Conservation (phyloP, 345 rosid species). For the Alliaria petiolata region DNA sequence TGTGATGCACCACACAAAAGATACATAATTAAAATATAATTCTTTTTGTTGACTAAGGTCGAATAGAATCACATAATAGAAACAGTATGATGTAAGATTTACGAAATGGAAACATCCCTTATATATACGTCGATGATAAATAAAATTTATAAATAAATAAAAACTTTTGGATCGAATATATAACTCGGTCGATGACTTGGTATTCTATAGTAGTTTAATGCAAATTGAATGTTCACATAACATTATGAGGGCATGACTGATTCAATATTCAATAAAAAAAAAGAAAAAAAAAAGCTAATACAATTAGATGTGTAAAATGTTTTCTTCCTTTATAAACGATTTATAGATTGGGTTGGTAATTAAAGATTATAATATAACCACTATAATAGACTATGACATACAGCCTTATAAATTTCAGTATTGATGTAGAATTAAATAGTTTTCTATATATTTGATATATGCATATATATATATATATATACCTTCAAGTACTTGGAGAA, state of each 20-base stretch:
- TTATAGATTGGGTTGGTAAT: neutral
- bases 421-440: neutral
- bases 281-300: too few species aligned
- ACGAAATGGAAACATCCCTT: neutral
- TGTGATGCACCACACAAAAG: neutral
- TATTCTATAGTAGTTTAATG: neutral
- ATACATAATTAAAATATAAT: neutral
- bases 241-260: neutral
- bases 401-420: neutral
- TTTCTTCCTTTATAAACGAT: neutral
- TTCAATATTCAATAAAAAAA: neutral
- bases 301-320: neutral
- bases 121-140: neutral
- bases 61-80: neutral
- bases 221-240: neutral
- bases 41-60: too few species aligned
- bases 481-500: neutral
- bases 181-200: neutral
- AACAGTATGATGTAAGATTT: neutral
- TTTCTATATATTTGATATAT: too few species aligned
- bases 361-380: constrained; percentile 1
- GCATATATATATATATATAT: neutral
- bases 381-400: neutral
- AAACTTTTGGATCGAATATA: too few species aligned
- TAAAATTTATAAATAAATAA: too few species aligned